A percentile compares a stretch with the other conserved stretches of the same genome.
Conservation (phyloP, 106 monocot species). For the Apostasia ramifera region DNA sequence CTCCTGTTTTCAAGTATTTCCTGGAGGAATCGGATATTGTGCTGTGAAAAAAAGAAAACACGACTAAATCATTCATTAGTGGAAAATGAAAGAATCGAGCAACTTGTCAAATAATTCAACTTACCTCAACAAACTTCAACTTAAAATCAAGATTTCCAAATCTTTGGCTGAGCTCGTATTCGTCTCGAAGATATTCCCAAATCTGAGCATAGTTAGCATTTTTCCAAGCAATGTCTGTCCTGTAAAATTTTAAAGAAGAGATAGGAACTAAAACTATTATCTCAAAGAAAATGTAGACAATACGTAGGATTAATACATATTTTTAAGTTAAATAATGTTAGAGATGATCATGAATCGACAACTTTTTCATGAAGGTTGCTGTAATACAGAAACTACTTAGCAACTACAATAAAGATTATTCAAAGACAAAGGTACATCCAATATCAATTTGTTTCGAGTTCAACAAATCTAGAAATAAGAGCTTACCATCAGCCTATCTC, state of each 20-base stretch:
- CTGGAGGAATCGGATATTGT: slow-evolving; percentile 90
- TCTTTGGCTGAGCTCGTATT: slow-evolving; percentile 90
- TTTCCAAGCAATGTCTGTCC: slow-evolving; percentile 99
- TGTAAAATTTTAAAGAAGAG: slow-evolving; percentile 4
- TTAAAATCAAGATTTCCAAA: slow-evolving; percentile 98
- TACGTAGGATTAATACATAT: no score
- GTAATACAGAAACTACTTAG: no score
- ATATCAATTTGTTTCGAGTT: no score
- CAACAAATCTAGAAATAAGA: no score
- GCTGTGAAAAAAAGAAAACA: slow-evolving; percentile 43
- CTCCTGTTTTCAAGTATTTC: slow-evolving; percentile 90
- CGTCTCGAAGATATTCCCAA: slow-evolving; percentile 96
- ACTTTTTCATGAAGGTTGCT: no score
- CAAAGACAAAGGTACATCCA: no score
- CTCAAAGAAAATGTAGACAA: no score
- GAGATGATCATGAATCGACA: no score
- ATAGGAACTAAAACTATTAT: background rate
- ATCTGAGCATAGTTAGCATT: slow-evolving; percentile 99
- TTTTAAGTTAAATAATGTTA: no score
- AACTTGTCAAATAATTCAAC: background rate
- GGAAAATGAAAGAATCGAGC: background rate
- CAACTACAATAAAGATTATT: no score
- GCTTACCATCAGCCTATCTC: no score
- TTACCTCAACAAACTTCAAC: slow-evolving; percentile 96
- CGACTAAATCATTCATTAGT: background rate